Base-by-base conservation (phyloP, 2,329 filamentous ascomycete genomes). In the Ophiostoma triangulosporum region DNA sequence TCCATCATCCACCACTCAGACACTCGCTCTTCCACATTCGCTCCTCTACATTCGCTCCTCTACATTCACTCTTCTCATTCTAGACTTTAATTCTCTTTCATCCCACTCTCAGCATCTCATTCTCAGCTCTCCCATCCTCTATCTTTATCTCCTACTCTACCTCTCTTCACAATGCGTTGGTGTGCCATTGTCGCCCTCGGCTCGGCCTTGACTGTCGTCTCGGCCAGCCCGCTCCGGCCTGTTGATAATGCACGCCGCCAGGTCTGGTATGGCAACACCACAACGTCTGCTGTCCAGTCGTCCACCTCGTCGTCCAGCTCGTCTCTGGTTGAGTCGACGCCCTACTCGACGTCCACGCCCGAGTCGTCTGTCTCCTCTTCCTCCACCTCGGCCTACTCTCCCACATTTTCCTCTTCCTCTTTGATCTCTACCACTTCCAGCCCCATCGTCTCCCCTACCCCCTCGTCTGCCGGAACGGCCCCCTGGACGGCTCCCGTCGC, bases 101-200 rank as follows among this genome's bases (percentile, higher is more conserved):
- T 4, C 22, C 15, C 43, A 29, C 5, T 35, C 29, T 15, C n/a
- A n/a, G n/a, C n/a, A n/a, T n/a, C 36, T 43, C 20, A 12, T 24
- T 14, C 20, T 17, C 35, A 43, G n/a, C n/a, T n/a, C n/a, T n/a
- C n/a, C n/a, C n/a, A n/a, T n/a, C n/a, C n/a, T n/a, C n/a, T n/a
- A n/a, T n/a, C n/a, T n/a, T n/a, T n/a, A n/a, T n/a, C n/a, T n/a
- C n/a, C n/a, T n/a, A n/a, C n/a, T n/a, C n/a, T n/a, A n/a, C n/a
- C n/a, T n/a, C 20, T 43, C 51, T 15, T 2, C 36, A 35, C 51
- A 33, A 59, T 59, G 58, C 54, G 48, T 26, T 56, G 51, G 53
- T 55, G 56, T 8, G 24, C 53, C 12, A n/a, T 57, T 24, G 27
- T 59, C 15, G 40, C 52, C 26, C 15, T 59, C 32, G 56, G 56